Base-by-base conservation (phyloP, 2,329 filamentous ascomycete genomes). In the Fusarium nodosum region DNA sequence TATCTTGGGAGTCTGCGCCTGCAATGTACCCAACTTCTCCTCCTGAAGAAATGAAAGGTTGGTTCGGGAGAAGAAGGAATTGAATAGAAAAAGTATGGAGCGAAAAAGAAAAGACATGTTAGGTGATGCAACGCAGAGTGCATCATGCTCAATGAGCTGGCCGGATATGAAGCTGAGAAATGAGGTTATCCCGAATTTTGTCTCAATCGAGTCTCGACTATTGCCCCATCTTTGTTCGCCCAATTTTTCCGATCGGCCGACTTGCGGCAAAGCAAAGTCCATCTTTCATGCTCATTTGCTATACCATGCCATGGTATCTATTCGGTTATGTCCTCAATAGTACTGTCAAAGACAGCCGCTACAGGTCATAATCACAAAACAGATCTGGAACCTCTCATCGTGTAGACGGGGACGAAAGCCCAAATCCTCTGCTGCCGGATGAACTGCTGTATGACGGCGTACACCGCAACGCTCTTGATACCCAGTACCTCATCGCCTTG, bases 361-460 rank as follows among this genome's bases (percentile, higher is more conserved):
- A 56, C 41, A 46, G 39, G 33, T 53, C 15, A 9, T 22, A 28
- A 51, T 48, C 41, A 61, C 48, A 55, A 58, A 56, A 57, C 61
- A 58, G 59, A 60, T 69, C 61, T 74, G 66, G 66, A 62, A 74
- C 67, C 67, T 68, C 67, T 71, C 71, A 74, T 67, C 30, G 47
- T 57, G 39, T 51, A 63, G 55, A 52, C 56, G 56, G 64, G 48
- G 44, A 36, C 44, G 47, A 20, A 57, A 45, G 34, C 57, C 47
- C 61, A 63, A 62, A 52, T 66, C 50, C 45, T 59, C 36, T 54
- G 48, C 36, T 64, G 45, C 52, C 44, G 63, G 54, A 68, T 64
- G 59, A 68, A 56, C 63, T 64, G 64, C 41, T 71, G 64, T 68
- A 61, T 54, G 46, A 68, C 67, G 38, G 36, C 26, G 60, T 44